Evolutionary conservation across 441 rosid genomes (phyloP).

Genomic region (Populus hybrid): DNA sequence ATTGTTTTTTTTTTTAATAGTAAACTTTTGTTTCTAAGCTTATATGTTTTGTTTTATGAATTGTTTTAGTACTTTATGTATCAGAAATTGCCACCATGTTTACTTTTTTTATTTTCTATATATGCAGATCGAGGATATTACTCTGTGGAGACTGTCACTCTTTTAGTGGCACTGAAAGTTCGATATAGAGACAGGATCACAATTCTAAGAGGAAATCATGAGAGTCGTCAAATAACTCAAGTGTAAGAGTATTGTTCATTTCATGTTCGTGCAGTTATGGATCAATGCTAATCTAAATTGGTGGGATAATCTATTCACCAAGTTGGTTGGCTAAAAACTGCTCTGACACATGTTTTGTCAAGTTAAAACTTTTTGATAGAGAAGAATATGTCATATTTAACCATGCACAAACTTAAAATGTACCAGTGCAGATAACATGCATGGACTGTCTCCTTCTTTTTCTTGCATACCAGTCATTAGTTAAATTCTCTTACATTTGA

Average conservation of each 20-base stretch:
- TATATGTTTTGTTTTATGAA: background rate
- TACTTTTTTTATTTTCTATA: slow-evolving; percentile 3
- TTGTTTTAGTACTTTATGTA: too few species aligned
- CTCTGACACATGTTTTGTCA: background rate
- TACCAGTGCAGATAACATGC: too few species aligned
- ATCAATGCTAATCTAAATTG: slow-evolving; percentile 1
- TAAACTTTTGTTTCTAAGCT: too few species aligned
- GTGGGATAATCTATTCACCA: background rate
- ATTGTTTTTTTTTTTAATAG: background rate
- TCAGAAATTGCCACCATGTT: background rate
- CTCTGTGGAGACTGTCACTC: slow-evolving; percentile 84
- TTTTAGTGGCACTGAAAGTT: slow-evolving; percentile 86
- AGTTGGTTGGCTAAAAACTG: background rate
- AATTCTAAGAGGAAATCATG: slow-evolving; percentile 53
- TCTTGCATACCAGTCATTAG: too few species aligned
- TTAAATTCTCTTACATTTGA: too few species aligned
- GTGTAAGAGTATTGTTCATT: slow-evolving; percentile 21
- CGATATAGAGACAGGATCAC: slow-evolving; percentile 91
- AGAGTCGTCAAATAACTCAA: too few species aligned
- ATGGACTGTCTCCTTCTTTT: too few species aligned
- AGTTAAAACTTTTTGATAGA: background rate
- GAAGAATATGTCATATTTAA: too few species aligned
- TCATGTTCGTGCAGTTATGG: background rate
- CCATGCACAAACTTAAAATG: too few species aligned
- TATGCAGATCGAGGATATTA: slow-evolving; percentile 87